Conservation (phyloP, 257 asterid genomes). For the Gentiana straminea region DNA sequence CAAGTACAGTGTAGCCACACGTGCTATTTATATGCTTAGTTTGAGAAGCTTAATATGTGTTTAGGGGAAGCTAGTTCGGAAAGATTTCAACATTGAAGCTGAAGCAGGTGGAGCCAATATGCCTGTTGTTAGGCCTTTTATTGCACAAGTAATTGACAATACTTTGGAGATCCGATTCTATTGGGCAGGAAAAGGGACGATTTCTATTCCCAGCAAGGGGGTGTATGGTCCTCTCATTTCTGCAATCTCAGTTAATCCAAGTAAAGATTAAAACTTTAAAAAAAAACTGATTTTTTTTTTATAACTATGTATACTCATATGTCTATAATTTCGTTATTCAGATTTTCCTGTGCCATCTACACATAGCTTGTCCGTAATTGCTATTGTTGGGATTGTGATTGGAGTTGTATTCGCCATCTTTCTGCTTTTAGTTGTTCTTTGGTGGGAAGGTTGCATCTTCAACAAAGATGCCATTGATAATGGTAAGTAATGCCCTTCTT, state of each 20-base stretch:
- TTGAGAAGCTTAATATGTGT: not conserved
- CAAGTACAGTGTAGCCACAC: too few species aligned
- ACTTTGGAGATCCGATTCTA: slow-evolving; percentile 57
- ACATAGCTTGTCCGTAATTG: slow-evolving; percentile 30
- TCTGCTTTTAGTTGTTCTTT: slow-evolving; percentile 29
- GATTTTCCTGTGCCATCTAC: slow-evolving; percentile 38
- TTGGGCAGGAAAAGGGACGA: slow-evolving; percentile 95
- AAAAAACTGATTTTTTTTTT: too few species aligned
- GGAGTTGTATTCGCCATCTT: slow-evolving; percentile 25
- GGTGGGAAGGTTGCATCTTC: slow-evolving; percentile 50
- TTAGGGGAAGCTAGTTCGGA: slow-evolving; percentile 50
- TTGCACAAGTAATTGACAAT: slow-evolving; percentile 40
- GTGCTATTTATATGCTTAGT: not conserved
- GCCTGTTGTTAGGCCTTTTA: slow-evolving; percentile 25
- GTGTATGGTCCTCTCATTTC: slow-evolving; percentile 88
- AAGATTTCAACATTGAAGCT: slow-evolving; percentile 67
- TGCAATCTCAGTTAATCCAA: slow-evolving; percentile 63
- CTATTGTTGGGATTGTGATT: slow-evolving; percentile 38
- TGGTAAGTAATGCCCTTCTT: slow-evolving; percentile 29
- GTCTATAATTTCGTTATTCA: slow-evolving; percentile 15
- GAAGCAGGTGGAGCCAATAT: slow-evolving; percentile 73
- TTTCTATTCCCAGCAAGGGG: slow-evolving; percentile 50
- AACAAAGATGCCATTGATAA: slow-evolving; percentile 19
- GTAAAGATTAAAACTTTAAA: slow-evolving; percentile 22
- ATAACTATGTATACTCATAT: too few species aligned